Percentiles rank a stretch among this genome's conserved stretches.
Conservation (phyloP, 2,329 filamentous ascomycete species). For the Aureobasidium melanogenum region DNA sequence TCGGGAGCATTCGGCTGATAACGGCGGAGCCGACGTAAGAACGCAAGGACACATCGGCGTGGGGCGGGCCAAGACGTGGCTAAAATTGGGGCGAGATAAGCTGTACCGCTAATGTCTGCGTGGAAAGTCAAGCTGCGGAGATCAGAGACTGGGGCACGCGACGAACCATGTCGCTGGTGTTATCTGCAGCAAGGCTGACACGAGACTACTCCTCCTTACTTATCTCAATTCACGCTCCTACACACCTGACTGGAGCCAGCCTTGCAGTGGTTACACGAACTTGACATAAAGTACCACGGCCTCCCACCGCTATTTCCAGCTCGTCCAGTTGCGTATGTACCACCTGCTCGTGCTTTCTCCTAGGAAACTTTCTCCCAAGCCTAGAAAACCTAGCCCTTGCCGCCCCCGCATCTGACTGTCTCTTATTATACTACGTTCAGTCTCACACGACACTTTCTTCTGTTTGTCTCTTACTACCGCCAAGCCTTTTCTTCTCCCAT, state of each 20-base stretch:
- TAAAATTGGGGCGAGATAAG: conserved; percentile 7
- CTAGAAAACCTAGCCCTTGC: conserved; percentile 7
- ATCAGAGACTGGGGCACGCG: neutral
- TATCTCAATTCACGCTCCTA: conserved; percentile 4
- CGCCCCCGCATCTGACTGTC: conserved; percentile 3
- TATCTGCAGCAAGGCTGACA: conserved; percentile 10
- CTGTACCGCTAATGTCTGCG: neutral
- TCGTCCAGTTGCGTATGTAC: neutral
- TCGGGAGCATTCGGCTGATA: neutral
- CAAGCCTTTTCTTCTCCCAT: neutral
- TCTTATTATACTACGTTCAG: conserved; percentile 5
- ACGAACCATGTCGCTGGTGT: neutral
- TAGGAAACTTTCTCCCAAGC: neutral
- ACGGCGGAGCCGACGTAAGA: neutral
- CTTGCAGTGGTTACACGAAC: conserved; percentile 7
- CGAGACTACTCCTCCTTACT: conserved; percentile 7
- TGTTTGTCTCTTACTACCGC: neutral
- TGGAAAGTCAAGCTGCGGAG: conserved; percentile 2
- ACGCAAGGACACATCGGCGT: neutral
- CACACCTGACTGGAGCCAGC: neutral
- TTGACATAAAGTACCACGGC: conserved; percentile 3
- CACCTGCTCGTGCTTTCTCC: neutral
- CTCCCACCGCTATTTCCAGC: conserved; percentile 1
- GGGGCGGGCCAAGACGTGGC: neutral
- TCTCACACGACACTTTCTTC: conserved; percentile 7